Evolutionary conservation across 352 stramenopile genomes (phyloP).

Genomic region (Plasmopara halstedii): DNA sequence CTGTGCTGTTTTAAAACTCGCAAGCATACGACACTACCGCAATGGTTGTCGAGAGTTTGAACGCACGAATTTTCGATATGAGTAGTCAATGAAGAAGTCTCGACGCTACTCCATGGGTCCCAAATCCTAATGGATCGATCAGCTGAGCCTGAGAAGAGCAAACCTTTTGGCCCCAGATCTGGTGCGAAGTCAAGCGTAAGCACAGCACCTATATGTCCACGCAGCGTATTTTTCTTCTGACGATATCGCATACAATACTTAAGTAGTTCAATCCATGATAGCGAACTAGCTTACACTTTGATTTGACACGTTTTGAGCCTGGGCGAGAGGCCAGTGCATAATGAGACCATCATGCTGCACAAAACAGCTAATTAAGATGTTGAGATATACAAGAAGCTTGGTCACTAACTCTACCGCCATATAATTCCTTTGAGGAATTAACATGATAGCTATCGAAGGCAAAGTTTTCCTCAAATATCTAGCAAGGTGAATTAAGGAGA

Average conservation of each 20-base stretch:
- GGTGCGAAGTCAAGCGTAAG: constrained; percentile 38
- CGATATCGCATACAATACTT: neutral
- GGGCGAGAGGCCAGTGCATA: constrained; percentile 47
- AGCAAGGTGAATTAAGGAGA: neutral
- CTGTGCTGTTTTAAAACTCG: constrained; percentile 37
- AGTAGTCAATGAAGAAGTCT: constrained; percentile 25
- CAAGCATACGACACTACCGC: constrained; percentile 43
- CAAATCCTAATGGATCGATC: constrained; percentile 69
- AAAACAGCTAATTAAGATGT: neutral
- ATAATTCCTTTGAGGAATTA: constrained; percentile 38
- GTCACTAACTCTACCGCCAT: constrained; percentile 41
- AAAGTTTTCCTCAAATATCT: constrained; percentile 28
- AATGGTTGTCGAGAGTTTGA: constrained; percentile 55
- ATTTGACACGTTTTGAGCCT: constrained; percentile 34
- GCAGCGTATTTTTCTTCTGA: constrained; percentile 34
- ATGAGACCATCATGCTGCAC: constrained; percentile 54
- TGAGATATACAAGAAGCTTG: neutral
- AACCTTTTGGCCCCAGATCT: constrained; percentile 32
- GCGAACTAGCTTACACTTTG: constrained; percentile 24
- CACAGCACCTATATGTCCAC: constrained; percentile 44
- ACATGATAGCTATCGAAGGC: constrained; percentile 43
- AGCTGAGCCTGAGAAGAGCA: constrained; percentile 58
- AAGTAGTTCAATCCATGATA: neutral
- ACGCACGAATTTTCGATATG: constrained; percentile 30
- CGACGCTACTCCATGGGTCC: constrained; percentile 47